Evolutionary conservation across 805 yeast species (phyloP), one percentile per base, ranked within the genome.

Genomic region (Spathaspora sp.): DNA sequence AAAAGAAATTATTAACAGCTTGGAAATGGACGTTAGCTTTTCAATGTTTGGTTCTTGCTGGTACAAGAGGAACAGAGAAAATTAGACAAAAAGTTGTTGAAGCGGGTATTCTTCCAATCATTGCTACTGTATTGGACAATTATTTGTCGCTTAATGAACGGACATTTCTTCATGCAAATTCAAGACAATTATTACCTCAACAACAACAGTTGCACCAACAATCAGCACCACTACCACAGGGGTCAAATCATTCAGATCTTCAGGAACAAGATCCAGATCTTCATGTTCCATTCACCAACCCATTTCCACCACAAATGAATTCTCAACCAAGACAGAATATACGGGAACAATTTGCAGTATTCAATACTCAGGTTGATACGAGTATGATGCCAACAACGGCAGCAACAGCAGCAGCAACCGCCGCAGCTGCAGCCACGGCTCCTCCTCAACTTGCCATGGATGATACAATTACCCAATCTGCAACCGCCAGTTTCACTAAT

Each of bases 21-120:
- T 93, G 97, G 97, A 93, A 93, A 71, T 93, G 99, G 99, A 89
- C 96, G 5, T 72, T 93, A 50, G 89, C 97, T 0, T 84, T 94
- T 63, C 99, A 93, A 72, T 92, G 97, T 65, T 72, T 93, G 51
- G 96, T 93, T 1, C 78, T 90, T 51, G 83, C 93, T 17, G 97
- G 97, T 12, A 91, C 97, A 1, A 78, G 97, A 58, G 99, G 99
- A 20, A 84, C 96, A 1, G 97, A 92, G 66, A 72, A 76, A 49
- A 89, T 92, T 47, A 77, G 99, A 48, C 84, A 86, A 58, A 83
- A 91, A 60, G 88, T 94, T 7, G 97, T 91, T 9, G 85, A 87
- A 55, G 96, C 97, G 1, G 98, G 97, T 4, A 84, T 91, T 54
- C 79, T 94, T 40, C 97, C 97, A 1, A 82, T 93, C 3, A 80